phyloP scores from a whole-genome alignment of 352 stramenopile species.

The Phytopythium chamaehyphon region DNA sequence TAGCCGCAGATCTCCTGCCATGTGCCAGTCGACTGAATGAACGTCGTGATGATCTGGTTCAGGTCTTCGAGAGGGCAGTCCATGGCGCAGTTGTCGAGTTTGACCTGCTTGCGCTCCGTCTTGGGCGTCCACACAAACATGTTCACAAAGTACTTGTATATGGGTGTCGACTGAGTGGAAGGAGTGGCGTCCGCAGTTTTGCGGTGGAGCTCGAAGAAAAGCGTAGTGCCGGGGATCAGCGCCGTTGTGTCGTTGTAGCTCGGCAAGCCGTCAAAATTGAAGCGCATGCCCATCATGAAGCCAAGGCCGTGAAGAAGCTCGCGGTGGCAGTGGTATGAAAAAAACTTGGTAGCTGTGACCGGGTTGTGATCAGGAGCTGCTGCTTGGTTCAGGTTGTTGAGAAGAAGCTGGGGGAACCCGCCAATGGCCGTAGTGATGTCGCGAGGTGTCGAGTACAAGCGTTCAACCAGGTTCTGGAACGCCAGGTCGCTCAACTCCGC shows the following conservation, averaged over 20 bases:
- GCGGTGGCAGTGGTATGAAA: conserved; percentile 75
- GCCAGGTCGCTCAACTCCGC: conserved; percentile 49
- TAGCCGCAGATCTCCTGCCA: conserved; percentile 76
- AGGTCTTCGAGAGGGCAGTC: conserved; percentile 61
- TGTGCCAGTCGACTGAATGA: conserved; percentile 53
- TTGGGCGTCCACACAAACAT: conserved; percentile 72
- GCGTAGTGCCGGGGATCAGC: conserved; percentile 59
- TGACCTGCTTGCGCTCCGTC: conserved; percentile 41
- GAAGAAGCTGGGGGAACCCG: conserved; percentile 62
- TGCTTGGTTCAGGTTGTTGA: conserved; percentile 53
- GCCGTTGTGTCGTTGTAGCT: conserved; percentile 66
- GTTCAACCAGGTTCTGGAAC: conserved; percentile 72
- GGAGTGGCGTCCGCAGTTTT: conserved; percentile 13
- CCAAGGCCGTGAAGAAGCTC: conserved; percentile 77
- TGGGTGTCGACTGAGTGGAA: neutral
- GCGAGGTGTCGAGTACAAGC: conserved; percentile 59
- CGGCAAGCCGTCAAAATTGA: conserved; percentile 59
- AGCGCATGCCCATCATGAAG: conserved; percentile 78
- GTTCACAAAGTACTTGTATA: conserved; percentile 42
- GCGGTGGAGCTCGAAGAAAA: conserved; percentile 74
- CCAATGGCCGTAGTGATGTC: conserved; percentile 67
- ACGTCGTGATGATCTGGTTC: conserved; percentile 41
- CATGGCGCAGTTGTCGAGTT: conserved; percentile 52
- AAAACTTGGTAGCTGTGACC: conserved; percentile 52
- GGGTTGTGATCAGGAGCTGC: conserved; percentile 22